These are phyloP conservation scores for Elsinoe necatrix DNA, from an alignment of 2,329 filamentous ascomycete species.

Conservation along the genomic window DNA sequence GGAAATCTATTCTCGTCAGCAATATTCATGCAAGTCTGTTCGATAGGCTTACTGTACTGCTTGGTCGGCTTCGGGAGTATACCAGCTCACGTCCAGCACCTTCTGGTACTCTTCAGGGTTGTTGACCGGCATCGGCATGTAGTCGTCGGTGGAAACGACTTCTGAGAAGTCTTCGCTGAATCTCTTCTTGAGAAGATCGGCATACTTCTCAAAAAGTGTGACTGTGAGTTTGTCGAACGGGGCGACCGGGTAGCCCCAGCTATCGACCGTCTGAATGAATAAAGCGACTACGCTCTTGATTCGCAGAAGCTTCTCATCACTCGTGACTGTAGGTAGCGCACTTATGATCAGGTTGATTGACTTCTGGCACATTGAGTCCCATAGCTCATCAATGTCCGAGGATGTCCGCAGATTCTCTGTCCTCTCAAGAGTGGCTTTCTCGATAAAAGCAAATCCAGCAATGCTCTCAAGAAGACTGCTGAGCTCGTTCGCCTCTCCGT, in stretches of 20 bases:
- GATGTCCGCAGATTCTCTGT: conserved; percentile 72
- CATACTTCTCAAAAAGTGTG: conserved; percentile 88
- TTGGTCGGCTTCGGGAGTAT: conserved; percentile 68
- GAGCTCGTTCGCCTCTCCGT: conserved; percentile 77
- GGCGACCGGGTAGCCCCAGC: conserved; percentile 80
- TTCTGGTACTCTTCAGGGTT: conserved; percentile 88
- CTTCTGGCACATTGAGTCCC: conserved; percentile 94
- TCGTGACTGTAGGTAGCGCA: conserved; percentile 68
- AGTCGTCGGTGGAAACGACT: conserved; percentile 85
- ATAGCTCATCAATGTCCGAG: conserved; percentile 92
- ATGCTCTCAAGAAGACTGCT: conserved; percentile 89
- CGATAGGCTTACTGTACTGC: conserved; percentile 29
- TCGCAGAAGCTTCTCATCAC: conserved; percentile 83
- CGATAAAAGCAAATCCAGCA: conserved; percentile 91
- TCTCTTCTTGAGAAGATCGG: conserved; percentile 76
- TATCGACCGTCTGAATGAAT: conserved; percentile 98
- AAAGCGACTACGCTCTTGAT: conserved; percentile 88
- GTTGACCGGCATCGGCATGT: conserved; percentile 98
- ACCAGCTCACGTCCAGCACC: conserved; percentile 94
- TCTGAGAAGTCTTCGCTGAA: conserved; percentile 97
- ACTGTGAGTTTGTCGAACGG: conserved; percentile 77
- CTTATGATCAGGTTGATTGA: conserved; percentile 75
- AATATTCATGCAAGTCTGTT: not conserved
- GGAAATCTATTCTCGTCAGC: conserved; percentile 55
- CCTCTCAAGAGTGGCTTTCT: conserved; percentile 84